A percentile compares a stretch with the other conserved stretches of the same genome.
Conservation (phyloP, 2,329 filamentous ascomycete genomes). For the Leptographium lundbergii region DNA sequence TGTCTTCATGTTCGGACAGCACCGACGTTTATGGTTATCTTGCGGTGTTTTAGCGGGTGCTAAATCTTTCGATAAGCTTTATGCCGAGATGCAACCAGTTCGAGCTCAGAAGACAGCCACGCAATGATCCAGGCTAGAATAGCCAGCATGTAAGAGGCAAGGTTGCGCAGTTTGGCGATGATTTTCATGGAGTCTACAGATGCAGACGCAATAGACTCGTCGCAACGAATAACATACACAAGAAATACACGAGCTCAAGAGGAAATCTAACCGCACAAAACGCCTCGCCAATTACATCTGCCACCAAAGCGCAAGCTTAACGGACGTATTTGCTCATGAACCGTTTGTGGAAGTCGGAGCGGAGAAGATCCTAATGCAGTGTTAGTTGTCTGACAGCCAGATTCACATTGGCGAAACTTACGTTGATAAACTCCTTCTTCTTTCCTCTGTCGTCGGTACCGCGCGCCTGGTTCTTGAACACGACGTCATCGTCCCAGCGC, state of each 20-base stretch:
- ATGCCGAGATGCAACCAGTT: no score
- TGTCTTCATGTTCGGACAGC: no score
- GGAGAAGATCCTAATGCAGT: slow-evolving; percentile 56
- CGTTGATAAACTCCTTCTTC: slow-evolving; percentile 93
- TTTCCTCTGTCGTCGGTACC: slow-evolving; percentile 84
- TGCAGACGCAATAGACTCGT: background rate
- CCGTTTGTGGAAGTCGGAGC: slow-evolving; percentile 93
- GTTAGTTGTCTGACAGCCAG: background rate
- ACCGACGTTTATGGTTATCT: no score
- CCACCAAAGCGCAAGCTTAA: slow-evolving; percentile 16
- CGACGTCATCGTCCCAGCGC: slow-evolving; percentile 95
- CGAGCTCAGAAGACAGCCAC: no score
- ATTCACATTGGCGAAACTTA: slow-evolving; percentile 27
- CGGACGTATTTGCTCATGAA: slow-evolving; percentile 72
- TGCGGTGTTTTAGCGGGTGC: no score
- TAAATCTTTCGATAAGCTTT: no score
- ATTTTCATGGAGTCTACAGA: background rate
- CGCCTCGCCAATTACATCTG: background rate
- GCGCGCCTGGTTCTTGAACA: slow-evolving; percentile 96
- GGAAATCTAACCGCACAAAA: background rate
- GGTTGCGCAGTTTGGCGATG: background rate
- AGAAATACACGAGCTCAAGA: background rate
- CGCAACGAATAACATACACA: background rate
- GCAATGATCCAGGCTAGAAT: background rate
- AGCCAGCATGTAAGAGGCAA: background rate